A percentile compares a stretch with the other conserved stretches of the same genome.
Evolutionary conservation across 352 stramenopile genomes (phyloP).

Genomic region (Globisporangium alternatum): DNA sequence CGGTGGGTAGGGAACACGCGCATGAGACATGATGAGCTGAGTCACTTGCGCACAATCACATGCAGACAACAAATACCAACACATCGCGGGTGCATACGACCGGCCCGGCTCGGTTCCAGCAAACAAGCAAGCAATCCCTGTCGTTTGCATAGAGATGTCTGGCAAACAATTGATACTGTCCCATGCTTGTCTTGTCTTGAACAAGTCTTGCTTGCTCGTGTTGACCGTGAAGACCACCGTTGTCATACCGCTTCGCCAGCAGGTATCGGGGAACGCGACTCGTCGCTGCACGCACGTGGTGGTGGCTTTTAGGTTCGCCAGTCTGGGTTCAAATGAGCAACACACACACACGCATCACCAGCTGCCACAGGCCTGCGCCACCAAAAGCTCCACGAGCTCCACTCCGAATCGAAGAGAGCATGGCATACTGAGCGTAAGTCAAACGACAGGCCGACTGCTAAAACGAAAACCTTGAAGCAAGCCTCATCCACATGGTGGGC

Average conservation of each 20-base stretch:
- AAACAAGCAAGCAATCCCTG: not conserved
- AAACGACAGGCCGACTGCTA: no score
- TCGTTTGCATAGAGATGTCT: not conserved
- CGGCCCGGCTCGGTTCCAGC: not conserved
- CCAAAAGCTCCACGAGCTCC: not conserved
- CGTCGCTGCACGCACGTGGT: constrained; percentile 2
- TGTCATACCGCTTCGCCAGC: constrained; percentile 7
- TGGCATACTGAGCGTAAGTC: no score
- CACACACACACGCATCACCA: constrained; percentile 1
- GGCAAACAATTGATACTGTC: not conserved
- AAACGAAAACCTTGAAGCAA: no score
- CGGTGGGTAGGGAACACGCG: not conserved
- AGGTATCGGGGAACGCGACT: not conserved
- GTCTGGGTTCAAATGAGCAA: constrained; percentile 6
- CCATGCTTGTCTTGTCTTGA: constrained; percentile 1
- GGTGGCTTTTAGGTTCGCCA: not conserved
- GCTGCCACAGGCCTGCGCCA: no score
- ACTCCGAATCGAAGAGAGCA: no score
- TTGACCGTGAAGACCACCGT: not conserved
- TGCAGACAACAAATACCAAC: not conserved
- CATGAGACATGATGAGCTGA: not conserved
- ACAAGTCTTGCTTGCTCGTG: not conserved
- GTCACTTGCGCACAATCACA: no score
- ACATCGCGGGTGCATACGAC: not conserved
- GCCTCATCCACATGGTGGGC: no score